A percentile compares a stretch with the other conserved stretches of the same genome.
Evolutionary conservation across 345 rosid genomes (phyloP).

Genomic region (Ailanthus altissimus): DNA sequence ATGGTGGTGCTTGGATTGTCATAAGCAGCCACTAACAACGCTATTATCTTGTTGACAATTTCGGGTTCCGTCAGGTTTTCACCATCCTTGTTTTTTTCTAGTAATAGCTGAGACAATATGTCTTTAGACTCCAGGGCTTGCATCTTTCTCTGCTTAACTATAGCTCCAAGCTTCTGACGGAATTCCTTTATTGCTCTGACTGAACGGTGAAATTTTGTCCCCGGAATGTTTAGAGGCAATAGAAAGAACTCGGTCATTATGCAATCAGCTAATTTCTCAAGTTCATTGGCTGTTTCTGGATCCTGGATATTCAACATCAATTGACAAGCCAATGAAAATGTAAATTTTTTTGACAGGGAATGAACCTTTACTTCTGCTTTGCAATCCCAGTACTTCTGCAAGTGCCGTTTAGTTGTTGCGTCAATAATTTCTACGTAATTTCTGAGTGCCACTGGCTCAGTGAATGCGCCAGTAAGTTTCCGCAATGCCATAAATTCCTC

Average conservation of each 20-base stretch:
- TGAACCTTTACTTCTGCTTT: background rate
- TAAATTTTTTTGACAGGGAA: background rate
- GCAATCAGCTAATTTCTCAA: background rate
- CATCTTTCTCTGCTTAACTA: background rate
- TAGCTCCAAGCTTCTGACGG: background rate
- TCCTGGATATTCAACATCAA: slow-evolving; percentile 8
- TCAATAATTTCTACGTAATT: too few species aligned
- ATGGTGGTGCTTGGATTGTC: slow-evolving; percentile 27
- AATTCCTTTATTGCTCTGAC: background rate
- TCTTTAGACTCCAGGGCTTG: slow-evolving; percentile 7
- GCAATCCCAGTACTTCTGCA: background rate
- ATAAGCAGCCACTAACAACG: background rate
- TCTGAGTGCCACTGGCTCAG: too few species aligned
- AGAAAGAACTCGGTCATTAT: background rate
- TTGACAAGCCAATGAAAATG: background rate
- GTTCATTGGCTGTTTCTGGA: background rate
- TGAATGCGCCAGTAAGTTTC: too few species aligned
- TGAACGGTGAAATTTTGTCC: slow-evolving; percentile 12
- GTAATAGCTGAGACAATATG: slow-evolving; percentile 11
- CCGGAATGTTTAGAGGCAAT: slow-evolving; percentile 25
- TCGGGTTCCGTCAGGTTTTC: background rate
- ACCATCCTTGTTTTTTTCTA: slow-evolving; percentile 14
- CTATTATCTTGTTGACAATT: background rate
- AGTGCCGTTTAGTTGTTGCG: too few species aligned
- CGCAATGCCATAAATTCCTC: too few species aligned